These are phyloP conservation scores for Cylindrotheca fusiformis DNA, from an alignment of 108 stramenopile species.

Conservation along the genomic window DNA sequence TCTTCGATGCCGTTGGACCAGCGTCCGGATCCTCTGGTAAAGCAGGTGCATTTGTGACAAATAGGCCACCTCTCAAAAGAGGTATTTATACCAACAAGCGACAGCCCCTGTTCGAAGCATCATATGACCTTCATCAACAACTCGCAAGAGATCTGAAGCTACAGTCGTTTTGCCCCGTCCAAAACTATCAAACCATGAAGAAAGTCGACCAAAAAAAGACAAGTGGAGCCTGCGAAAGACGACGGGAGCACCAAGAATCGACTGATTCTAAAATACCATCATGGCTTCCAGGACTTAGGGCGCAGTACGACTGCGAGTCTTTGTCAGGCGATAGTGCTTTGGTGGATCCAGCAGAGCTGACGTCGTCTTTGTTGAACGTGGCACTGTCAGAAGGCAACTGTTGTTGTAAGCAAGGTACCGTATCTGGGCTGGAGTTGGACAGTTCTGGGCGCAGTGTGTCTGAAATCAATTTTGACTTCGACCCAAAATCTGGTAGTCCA, in stretches of 20 bases:
- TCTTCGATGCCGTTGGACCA: constrained; percentile 15
- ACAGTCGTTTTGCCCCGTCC: constrained; percentile 3
- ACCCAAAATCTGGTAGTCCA: too few species aligned
- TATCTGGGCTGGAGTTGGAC: constrained; percentile 14
- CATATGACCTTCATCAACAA: constrained; percentile 18
- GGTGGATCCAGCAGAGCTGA: constrained; percentile 30
- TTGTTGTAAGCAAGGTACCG: neutral
- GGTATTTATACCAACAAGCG: neutral
- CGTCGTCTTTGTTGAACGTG: constrained; percentile 6
- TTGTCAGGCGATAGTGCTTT: constrained; percentile 9
- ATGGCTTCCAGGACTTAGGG: neutral
- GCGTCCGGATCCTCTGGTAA: constrained; percentile 11
- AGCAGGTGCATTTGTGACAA: constrained; percentile 16
- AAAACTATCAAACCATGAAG: constrained; percentile 7
- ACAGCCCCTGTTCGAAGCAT: constrained; percentile 7
- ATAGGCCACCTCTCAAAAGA: constrained; percentile 6
- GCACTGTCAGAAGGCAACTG: constrained; percentile 1
- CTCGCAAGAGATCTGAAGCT: constrained; percentile 21
- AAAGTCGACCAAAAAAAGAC: neutral
- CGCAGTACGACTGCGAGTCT: neutral
- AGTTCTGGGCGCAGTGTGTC: neutral
- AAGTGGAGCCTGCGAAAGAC: too few species aligned
- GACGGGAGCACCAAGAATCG: neutral
- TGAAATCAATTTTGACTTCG: constrained; percentile 2
- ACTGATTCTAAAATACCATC: neutral